These are phyloP conservation scores for Coniella lustricola DNA, from an alignment of 2,329 filamentous ascomycete species.

Conservation along the genomic window DNA sequence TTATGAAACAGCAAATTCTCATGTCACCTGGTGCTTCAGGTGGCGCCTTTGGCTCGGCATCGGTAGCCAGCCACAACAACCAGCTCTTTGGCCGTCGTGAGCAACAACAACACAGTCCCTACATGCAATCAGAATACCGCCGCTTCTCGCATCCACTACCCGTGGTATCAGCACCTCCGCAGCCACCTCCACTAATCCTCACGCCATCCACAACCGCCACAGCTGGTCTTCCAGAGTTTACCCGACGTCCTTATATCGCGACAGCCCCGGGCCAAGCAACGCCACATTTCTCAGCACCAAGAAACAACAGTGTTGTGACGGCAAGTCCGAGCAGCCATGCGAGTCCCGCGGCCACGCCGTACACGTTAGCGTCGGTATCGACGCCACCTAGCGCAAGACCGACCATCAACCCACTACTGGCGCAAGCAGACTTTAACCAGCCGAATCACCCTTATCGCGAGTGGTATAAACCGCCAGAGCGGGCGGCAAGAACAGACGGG, in stretches of 20 bases:
- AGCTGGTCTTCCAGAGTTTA: slow-evolving; percentile 5
- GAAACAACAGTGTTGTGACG: slow-evolving; percentile 4
- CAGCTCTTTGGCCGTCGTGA: slow-evolving; percentile 8
- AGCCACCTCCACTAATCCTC: no score
- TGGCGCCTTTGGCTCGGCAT: background rate
- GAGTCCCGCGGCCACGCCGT: slow-evolving; percentile 10
- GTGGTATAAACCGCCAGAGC: slow-evolving; percentile 67
- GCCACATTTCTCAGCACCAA: background rate
- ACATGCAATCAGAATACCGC: slow-evolving; percentile 10
- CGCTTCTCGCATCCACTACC: slow-evolving; percentile 8
- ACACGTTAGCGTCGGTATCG: slow-evolving; percentile 10
- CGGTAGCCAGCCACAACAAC: background rate
- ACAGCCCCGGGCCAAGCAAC: no score
- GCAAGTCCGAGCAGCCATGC: slow-evolving; percentile 9
- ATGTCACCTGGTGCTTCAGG: slow-evolving; percentile 3
- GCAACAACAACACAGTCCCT: background rate
- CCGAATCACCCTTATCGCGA: slow-evolving; percentile 77
- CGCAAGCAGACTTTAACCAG: slow-evolving; percentile 63
- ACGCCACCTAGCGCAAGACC: slow-evolving; percentile 27
- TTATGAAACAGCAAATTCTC: background rate
- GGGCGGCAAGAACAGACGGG: slow-evolving; percentile 21
- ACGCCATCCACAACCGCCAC: slow-evolving; percentile 7
- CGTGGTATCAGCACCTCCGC: background rate
- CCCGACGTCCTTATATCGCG: slow-evolving; percentile 5
- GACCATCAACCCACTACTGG: slow-evolving; percentile 62